Percentiles rank a stretch among this genome's conserved stretches.
These are phyloP conservation scores for Inga laurina DNA, from an alignment of 306 rosid species.

Conservation along the genomic window DNA sequence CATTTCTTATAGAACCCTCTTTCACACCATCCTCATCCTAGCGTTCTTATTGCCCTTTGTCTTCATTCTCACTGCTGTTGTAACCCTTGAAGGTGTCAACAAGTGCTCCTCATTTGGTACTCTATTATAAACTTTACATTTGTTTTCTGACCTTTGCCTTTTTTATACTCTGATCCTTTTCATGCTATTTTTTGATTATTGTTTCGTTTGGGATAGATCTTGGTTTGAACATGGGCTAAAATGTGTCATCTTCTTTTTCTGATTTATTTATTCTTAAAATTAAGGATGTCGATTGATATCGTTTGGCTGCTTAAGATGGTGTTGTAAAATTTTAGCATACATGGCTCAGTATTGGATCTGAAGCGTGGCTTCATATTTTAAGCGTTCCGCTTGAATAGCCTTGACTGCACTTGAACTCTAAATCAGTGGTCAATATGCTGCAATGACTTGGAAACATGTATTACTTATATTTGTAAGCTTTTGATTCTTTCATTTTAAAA, in stretches of 20 bases:
- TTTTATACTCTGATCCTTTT: not conserved
- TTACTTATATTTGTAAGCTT: slow-evolving; percentile 3
- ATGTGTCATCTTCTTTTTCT: slow-evolving; percentile 1
- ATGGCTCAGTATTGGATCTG: slow-evolving; percentile 34
- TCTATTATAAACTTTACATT: not conserved
- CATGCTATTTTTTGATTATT: not conserved
- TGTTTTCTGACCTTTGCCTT: slow-evolving; percentile 1
- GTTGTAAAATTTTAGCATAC: slow-evolving; percentile 9
- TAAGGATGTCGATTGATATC: slow-evolving; percentile 10
- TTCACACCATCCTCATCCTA: slow-evolving; percentile 95
- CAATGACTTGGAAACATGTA: not conserved
- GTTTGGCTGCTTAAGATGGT: not conserved
- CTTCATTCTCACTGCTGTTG: slow-evolving; percentile 98
- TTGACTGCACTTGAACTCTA: slow-evolving; percentile 13
- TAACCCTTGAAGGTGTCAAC: slow-evolving; percentile 99
- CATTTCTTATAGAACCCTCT: slow-evolving; percentile 96
- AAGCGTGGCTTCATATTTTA: slow-evolving; percentile 18
- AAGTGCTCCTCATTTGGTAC: slow-evolving; percentile 99
- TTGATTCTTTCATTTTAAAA: slow-evolving; percentile 16
- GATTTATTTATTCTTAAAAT: not conserved
- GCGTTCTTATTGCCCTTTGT: slow-evolving; percentile 96
- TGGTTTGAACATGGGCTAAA: slow-evolving; percentile 1
- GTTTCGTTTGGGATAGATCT: slow-evolving; percentile 43
- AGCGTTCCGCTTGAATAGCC: slow-evolving; percentile 13
- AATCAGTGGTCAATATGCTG: slow-evolving; percentile 27